Conservation (phyloP, 768 basidiomycete genomes). For the Russula sp. region DNA sequence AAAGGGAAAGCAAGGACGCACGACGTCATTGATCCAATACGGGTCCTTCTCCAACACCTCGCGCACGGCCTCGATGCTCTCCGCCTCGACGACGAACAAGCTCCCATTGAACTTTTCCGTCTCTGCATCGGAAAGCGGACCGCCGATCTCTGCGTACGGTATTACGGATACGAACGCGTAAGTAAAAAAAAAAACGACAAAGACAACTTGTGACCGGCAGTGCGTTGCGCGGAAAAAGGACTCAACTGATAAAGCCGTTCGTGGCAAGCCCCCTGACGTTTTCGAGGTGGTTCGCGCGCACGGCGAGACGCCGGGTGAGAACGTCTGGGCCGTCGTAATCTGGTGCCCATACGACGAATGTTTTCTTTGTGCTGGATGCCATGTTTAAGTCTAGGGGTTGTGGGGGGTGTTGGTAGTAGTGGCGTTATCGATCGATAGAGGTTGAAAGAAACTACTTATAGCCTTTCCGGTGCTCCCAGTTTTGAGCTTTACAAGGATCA, state of each 20-base stretch:
- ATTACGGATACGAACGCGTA: too few relatives aligned
- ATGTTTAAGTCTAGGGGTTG: background rate
- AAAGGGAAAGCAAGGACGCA: constrained; percentile 27
- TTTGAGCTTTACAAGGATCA: too few relatives aligned
- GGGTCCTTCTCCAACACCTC: constrained; percentile 37
- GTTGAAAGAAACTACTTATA: too few relatives aligned
- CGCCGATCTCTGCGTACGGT: constrained; percentile 1
- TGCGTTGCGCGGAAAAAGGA: too few relatives aligned
- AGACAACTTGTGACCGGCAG: too few relatives aligned
- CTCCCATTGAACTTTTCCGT: constrained; percentile 53
- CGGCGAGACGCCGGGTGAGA: background rate
- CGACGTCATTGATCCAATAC: constrained; percentile 38
- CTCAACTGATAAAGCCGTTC: constrained; percentile 4
- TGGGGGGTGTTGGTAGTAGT: too few relatives aligned
- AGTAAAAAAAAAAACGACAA: too few relatives aligned
- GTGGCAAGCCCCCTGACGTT: background rate
- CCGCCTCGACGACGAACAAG: constrained; percentile 46
- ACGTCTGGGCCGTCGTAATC: constrained; percentile 3
- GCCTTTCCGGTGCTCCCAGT: too few relatives aligned
- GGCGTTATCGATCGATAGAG: too few relatives aligned
- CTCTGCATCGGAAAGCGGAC: background rate
- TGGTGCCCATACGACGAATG: constrained; percentile 11
- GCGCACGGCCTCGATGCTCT: constrained; percentile 39
- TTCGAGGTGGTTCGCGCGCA: background rate
- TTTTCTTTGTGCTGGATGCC: background rate